phyloP scores from a whole-genome alignment of 2,329 filamentous ascomycete genomes.

The Trichoderma breve region DNA sequence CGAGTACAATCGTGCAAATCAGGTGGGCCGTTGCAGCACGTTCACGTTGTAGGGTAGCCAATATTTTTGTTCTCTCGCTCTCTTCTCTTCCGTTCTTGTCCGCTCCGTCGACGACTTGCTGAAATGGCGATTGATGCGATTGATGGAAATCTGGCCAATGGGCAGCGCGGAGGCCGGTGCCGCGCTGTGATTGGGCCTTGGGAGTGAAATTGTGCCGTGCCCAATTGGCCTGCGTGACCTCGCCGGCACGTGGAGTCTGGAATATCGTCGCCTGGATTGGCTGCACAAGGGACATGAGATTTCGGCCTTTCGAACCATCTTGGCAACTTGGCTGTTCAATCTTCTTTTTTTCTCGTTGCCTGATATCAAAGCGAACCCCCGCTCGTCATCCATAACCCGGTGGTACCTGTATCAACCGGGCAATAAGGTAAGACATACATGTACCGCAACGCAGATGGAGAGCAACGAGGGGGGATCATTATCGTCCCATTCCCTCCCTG shows the following conservation, averaged over 20 bases:
- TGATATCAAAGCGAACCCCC: neutral
- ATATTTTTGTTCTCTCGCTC: neutral
- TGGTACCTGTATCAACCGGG: neutral
- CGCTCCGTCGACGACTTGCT: conserved; percentile 20
- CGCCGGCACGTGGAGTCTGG: conserved; percentile 16
- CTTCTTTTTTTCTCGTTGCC: neutral
- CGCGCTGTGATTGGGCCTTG: conserved; percentile 28
- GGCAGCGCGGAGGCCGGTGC: conserved; percentile 22
- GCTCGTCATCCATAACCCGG: neutral
- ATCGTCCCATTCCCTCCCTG: neutral
- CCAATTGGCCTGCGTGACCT: conserved; percentile 20
- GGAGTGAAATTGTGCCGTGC: conserved; percentile 25
- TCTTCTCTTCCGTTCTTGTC: neutral
- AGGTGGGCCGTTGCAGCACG: neutral
- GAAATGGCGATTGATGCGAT: conserved; percentile 31
- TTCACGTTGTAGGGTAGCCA: neutral
- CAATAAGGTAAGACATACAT: conserved; percentile 12
- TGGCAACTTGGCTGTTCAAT: neutral
- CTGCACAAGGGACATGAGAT: neutral
- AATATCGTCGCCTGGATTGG: conserved; percentile 4
- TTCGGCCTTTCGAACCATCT: neutral
- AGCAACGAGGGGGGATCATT: neutral
- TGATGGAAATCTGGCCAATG: conserved; percentile 32
- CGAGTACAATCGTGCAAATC: neutral
- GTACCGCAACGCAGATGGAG: neutral